Conservation (phyloP, 345 rosid genomes). For the Gossypium mustelinum region DNA sequence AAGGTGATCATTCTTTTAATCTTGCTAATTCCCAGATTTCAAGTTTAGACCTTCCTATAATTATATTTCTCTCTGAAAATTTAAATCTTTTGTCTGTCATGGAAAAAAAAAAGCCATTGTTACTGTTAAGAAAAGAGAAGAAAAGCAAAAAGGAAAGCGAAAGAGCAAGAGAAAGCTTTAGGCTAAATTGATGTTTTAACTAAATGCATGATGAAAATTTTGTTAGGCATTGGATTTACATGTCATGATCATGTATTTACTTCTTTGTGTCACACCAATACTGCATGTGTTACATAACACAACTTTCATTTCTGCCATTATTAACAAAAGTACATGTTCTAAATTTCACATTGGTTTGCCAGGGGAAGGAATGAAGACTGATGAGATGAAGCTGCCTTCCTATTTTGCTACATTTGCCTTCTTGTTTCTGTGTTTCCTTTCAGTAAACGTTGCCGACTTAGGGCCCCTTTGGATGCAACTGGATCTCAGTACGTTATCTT, state of each 20-base stretch:
- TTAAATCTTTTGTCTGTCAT: no score
- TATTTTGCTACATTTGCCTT: constrained; percentile 30
- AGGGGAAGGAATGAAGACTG: constrained; percentile 23
- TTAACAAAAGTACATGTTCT: background rate
- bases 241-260: background rate
- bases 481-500: no score
- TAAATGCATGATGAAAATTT: background rate
- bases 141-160: no score
- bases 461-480: no score
- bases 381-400: constrained; percentile 35
- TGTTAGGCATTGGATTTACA: background rate
- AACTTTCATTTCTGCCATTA: background rate
- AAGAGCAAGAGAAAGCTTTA: no score
- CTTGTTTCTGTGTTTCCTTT: constrained; percentile 31
- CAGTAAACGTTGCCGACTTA: constrained; percentile 43
- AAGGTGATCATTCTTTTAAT: background rate
- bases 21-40: background rate
- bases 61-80: no score
- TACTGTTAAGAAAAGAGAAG: no score
- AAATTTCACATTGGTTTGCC: constrained; percentile 16
- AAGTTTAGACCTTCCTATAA: background rate
- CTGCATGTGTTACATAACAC: background rate
- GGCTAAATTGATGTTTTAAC: background rate
- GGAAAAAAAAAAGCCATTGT: no score
- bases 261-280: background rate